Evolutionary conservation across 2,329 filamentous ascomycete species (phyloP).

Genomic region (Venturiaceae sp.): DNA sequence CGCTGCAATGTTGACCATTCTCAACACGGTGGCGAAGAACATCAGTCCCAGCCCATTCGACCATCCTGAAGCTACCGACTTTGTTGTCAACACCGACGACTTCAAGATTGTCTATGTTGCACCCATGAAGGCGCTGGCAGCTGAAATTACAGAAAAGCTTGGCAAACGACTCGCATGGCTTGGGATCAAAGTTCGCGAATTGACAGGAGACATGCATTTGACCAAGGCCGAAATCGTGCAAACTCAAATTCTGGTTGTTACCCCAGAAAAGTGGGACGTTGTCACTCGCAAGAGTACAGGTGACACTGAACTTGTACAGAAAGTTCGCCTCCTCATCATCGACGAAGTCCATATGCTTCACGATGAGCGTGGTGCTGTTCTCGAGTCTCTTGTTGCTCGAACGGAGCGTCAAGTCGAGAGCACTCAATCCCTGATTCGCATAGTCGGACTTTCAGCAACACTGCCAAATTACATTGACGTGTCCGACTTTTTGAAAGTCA

Average conservation of each 20-base stretch:
- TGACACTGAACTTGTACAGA: slow-evolving; percentile 94
- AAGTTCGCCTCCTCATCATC: slow-evolving; percentile 90
- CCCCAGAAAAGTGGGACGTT: slow-evolving; percentile 98
- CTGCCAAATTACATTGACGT: slow-evolving; percentile 96
- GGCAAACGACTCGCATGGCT: slow-evolving; percentile 89
- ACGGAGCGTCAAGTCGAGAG: slow-evolving; percentile 96
- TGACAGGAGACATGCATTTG: slow-evolving; percentile 97
- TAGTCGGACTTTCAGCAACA: slow-evolving; percentile 90
- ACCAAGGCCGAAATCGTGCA: slow-evolving; percentile 93
- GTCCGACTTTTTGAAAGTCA: slow-evolving; percentile 93
- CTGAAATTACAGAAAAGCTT: slow-evolving; percentile 91
- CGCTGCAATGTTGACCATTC: slow-evolving; percentile 90
- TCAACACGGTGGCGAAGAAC: slow-evolving; percentile 85
- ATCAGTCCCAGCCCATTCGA: slow-evolving; percentile 71
- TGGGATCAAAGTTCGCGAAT: slow-evolving; percentile 81
- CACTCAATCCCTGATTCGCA: slow-evolving; percentile 92
- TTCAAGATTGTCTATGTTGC: slow-evolving; percentile 99
- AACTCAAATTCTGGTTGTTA: slow-evolving; percentile 97
- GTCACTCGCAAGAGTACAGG: slow-evolving; percentile 95
- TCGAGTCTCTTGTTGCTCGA: slow-evolving; percentile 90
- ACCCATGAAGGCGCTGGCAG: slow-evolving; percentile 96
- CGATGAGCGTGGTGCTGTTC: slow-evolving; percentile 88
- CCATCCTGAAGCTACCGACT: slow-evolving; percentile 62
- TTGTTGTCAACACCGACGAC: slow-evolving; percentile 72
- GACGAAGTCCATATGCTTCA: slow-evolving; percentile 99